Percentiles rank a stretch among this genome's conserved stretches.
Evolutionary conservation across 257 asterid species (phyloP).

Genomic region (Euphrasia confusa): DNA sequence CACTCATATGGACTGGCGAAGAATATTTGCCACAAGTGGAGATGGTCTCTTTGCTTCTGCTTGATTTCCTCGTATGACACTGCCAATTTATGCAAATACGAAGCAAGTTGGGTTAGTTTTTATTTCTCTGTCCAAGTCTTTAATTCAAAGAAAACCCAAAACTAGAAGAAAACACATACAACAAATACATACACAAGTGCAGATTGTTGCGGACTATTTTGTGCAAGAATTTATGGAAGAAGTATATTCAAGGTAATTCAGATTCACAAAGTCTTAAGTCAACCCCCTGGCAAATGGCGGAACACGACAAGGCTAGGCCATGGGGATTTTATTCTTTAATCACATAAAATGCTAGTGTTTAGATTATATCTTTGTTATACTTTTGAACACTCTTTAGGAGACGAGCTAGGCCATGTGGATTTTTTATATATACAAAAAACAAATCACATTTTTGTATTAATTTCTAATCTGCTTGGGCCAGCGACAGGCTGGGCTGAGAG

Average conservation of each 20-base stretch:
- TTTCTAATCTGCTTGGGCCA: no score
- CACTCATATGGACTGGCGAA: conserved; percentile 53
- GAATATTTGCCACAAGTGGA: conserved; percentile 76
- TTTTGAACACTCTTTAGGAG: neutral
- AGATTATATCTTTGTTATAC: neutral
- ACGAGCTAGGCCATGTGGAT: no score
- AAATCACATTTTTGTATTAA: no score
- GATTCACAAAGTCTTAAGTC: no score
- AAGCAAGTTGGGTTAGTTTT: neutral
- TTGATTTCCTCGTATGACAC: conserved; percentile 37
- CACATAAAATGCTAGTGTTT: neutral
- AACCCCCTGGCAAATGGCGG: no score
- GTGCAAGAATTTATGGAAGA: no score
- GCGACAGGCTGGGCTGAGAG: no score
- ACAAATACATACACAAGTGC: neutral
- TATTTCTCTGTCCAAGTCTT: no score
- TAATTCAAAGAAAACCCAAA: neutral
- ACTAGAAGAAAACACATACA: neutral
- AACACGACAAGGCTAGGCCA: no score
- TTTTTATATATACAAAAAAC: no score
- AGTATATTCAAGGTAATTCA: no score
- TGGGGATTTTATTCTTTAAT: conserved; percentile 29
- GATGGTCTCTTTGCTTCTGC: conserved; percentile 42
- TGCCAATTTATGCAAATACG: conserved; percentile 24
- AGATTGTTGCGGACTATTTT: no score